Evolutionary conservation across 164 flowering plant species (phyloP).

Genomic region (Tetrastigma voinierianum): DNA sequence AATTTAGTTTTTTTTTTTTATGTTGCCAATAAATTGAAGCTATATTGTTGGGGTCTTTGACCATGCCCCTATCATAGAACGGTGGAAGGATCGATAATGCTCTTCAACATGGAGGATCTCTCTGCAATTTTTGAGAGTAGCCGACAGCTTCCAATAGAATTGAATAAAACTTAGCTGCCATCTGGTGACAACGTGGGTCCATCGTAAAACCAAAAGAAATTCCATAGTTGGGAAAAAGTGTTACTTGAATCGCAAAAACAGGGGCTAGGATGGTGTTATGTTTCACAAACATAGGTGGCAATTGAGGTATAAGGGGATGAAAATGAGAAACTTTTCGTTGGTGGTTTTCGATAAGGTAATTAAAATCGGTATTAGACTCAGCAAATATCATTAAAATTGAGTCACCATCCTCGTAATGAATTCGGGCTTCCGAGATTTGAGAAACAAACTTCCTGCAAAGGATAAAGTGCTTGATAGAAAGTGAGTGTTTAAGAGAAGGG

Average conservation of each 20-base stretch:
- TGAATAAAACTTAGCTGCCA: background rate
- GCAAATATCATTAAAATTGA: conserved; percentile 21
- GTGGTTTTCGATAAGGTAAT: conserved; percentile 5
- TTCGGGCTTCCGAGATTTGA: conserved; percentile 9
- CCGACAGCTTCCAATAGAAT: conserved; percentile 22
- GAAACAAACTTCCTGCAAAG: conserved; percentile 26
- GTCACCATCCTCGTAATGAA: conserved; percentile 12
- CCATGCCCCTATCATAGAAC: background rate
- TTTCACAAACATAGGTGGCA: no score
- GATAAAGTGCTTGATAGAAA: conserved; percentile 27
- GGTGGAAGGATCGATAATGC: background rate
- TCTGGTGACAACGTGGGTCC: conserved; percentile 12
- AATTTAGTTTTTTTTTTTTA: no score
- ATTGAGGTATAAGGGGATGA: conserved; percentile 12
- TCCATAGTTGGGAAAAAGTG: conserved; percentile 25
- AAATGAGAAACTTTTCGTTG: conserved; percentile 8
- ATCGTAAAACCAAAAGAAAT: conserved; percentile 17
- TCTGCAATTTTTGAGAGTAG: conserved; percentile 5
- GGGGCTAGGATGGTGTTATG: no score
- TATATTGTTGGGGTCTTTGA: background rate
- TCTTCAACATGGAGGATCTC: background rate
- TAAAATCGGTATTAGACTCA: conserved; percentile 11
- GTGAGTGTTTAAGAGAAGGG: no score
- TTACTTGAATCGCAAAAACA: conserved; percentile 22
- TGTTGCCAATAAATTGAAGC: no score